These are phyloP conservation scores for Fusarium gaditjirri DNA, from an alignment of 2,329 filamentous ascomycete genomes.

Conservation along the genomic window DNA sequence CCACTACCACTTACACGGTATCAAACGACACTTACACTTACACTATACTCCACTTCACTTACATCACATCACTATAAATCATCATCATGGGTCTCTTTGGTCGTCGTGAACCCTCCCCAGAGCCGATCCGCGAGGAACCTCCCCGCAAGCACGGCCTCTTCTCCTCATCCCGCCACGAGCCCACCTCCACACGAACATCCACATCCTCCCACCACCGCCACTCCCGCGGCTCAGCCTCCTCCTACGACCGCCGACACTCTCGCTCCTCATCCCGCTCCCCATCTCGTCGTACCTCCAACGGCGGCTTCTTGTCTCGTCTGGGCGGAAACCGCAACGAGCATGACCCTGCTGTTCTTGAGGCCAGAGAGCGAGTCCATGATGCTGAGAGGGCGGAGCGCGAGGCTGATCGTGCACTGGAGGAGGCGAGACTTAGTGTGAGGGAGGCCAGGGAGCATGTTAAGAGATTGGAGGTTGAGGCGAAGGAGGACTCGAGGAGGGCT, in stretches of 20 bases:
- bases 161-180: conserved; percentile 43
- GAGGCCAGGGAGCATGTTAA: conserved; percentile 73
- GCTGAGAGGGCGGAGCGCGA: conserved; percentile 73
- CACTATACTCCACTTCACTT: not conserved
- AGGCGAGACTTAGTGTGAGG: conserved; percentile 67
- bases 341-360: conserved; percentile 71
- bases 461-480: conserved; percentile 71
- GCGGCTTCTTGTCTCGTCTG: conserved; percentile 57
- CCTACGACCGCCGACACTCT: conserved; percentile 28
- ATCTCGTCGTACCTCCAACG: conserved; percentile 12
- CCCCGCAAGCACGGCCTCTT: conserved; percentile 53
- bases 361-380: conserved; percentile 68
- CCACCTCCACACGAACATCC: conserved; percentile 40
- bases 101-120: conserved; percentile 46
- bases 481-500: conserved; percentile 70
- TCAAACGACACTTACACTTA: not conserved
- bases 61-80: not conserved
- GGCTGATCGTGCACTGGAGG: conserved; percentile 70
- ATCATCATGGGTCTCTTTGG: conserved; percentile 50
- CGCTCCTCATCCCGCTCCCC: conserved; percentile 25
- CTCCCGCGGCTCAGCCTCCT: conserved; percentile 23
- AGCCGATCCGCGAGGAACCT: conserved; percentile 45
- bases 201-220: conserved; percentile 35
- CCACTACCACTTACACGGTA: not conserved
- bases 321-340: conserved; percentile 57